Evolutionary conservation across 345 rosid genomes (phyloP), one percentile per base, ranked within the genome.

Genomic region (Boechera stricta): DNA sequence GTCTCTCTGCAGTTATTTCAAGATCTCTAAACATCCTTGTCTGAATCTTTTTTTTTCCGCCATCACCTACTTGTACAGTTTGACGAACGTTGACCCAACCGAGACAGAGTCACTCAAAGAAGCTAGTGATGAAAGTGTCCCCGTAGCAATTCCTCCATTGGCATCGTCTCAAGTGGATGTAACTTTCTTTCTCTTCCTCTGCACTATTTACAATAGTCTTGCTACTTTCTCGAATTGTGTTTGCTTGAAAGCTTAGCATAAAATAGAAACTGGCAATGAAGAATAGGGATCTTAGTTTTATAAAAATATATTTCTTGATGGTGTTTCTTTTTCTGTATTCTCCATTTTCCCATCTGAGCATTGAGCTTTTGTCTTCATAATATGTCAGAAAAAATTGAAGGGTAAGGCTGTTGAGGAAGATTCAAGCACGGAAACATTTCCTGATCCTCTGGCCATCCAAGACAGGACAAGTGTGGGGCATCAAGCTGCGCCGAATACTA

Each of bases 121-220:
- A 29, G 54, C 8, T 29, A 5, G 42, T 10, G 56, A 65, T 29
- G 56, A 3, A 48, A 32, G 7, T 44, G 38, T 53, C 63, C 6
- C 64, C 10, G 13, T 61, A 52, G 69, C 63, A 69, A 32, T 32
- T 31, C 41, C 71, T 77, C 33, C 38, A 42, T n/a, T 33, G 32
- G 64, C 58, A 5, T 53, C 51, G 26, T 69, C 71, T 54, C 70
- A 44, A 63, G 66, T 63, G 66, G 42, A 63, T 24, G 70, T 63
- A 77, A 77, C 16, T 16, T 44, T 77, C 53, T 15, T 63, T 63
- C 28, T 69, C 51, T 63, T 33, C 48, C 63, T 52, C 15, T 33
- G 47, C 74, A 69, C 15, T 52, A 33, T 52, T 42, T 31, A 54
- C 33, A 15, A 61, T 32, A 28, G 18, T 53, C 47, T 61, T 61